Percentiles rank a stretch among this genome's conserved stretches.
Evolutionary conservation across 371 early-diverging fungal species (phyloP).

Genomic region (Amoeboaphelidium protococcarum): DNA sequence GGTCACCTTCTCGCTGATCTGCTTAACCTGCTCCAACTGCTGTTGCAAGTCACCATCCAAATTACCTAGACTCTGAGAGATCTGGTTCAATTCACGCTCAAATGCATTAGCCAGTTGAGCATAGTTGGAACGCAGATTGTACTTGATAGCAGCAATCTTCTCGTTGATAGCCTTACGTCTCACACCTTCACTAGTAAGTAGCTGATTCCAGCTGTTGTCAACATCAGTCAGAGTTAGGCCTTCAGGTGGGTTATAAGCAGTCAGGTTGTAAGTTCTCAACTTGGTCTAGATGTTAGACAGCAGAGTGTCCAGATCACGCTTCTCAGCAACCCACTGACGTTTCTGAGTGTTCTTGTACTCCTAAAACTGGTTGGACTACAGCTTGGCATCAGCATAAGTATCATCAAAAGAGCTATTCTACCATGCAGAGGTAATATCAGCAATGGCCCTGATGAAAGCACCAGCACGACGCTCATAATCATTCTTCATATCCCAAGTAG

Average conservation of each 20-base stretch:
- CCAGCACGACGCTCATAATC: constrained; percentile 59
- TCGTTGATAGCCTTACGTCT: constrained; percentile 48
- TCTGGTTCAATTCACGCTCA: constrained; percentile 27
- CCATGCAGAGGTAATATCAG: constrained; percentile 33
- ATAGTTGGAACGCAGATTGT: constrained; percentile 33
- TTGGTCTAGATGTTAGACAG: constrained; percentile 83
- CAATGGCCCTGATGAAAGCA: constrained; percentile 32
- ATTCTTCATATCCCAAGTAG: constrained; percentile 62
- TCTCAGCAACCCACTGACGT: constrained; percentile 65
- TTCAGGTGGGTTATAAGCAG: constrained; percentile 49
- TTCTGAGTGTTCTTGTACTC: constrained; percentile 53
- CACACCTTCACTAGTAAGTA: constrained; percentile 38
- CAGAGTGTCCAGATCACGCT: constrained; percentile 55
- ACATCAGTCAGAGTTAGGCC: constrained; percentile 44
- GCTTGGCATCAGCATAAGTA: constrained; percentile 43
- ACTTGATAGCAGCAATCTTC: constrained; percentile 46
- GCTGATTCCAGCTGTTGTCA: constrained; percentile 38
- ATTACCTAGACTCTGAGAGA: constrained; percentile 30
- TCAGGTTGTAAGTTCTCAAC: constrained; percentile 65
- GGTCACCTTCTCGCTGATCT: constrained; percentile 18
- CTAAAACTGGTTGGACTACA: constrained; percentile 37
- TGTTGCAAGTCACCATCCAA: constrained; percentile 25
- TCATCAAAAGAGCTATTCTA: constrained; percentile 24
- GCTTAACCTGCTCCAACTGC: constrained; percentile 36
- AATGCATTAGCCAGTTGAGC: constrained; percentile 51